These are phyloP conservation scores for Cochlearia excelsa DNA, from an alignment of 345 rosid genomes.

Conservation along the genomic window DNA sequence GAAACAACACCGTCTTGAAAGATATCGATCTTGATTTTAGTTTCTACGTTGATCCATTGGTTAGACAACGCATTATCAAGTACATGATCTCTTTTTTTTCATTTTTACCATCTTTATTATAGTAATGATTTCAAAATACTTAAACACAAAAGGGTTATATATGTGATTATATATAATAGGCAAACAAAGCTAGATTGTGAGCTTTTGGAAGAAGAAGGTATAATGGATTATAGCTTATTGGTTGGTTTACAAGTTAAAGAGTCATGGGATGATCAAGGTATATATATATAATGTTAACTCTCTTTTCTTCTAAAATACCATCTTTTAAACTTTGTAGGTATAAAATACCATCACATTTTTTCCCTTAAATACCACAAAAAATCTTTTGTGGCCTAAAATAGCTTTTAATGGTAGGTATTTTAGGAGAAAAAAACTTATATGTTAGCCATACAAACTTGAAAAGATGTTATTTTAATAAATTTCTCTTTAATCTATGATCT, in stretches of 20 bases:
- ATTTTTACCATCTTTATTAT: too few relatives aligned
- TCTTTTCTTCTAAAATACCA: too few relatives aligned
- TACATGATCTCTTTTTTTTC: slow-evolving; percentile 12
- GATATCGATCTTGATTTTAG: slow-evolving; percentile 47
- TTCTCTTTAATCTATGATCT: not conserved
- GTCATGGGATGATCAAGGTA: slow-evolving; percentile 36
- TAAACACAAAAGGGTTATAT: not conserved
- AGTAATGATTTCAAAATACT: not conserved
- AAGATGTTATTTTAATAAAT: too few relatives aligned
- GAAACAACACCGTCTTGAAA: slow-evolving; percentile 42
- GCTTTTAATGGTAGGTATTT: too few relatives aligned
- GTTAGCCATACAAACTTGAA: too few relatives aligned
- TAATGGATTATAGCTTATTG: slow-evolving; percentile 56
- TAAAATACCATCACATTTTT: too few relatives aligned
- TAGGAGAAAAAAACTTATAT: too few relatives aligned
- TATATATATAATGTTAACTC: not conserved
- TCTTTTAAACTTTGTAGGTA: too few relatives aligned
- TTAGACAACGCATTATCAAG: slow-evolving; percentile 42
- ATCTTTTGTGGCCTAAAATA: too few relatives aligned
- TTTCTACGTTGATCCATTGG: slow-evolving; percentile 48
- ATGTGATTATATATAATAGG: slow-evolving; percentile 27
- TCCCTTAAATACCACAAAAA: too few relatives aligned
- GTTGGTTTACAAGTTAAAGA: slow-evolving; percentile 44
- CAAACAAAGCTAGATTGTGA: slow-evolving; percentile 58
- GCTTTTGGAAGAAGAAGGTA: slow-evolving; percentile 50